These are phyloP conservation scores for Acephala macrosclerotiorum DNA, from an alignment of 2,329 filamentous ascomycete genomes.

Conservation along the genomic window DNA sequence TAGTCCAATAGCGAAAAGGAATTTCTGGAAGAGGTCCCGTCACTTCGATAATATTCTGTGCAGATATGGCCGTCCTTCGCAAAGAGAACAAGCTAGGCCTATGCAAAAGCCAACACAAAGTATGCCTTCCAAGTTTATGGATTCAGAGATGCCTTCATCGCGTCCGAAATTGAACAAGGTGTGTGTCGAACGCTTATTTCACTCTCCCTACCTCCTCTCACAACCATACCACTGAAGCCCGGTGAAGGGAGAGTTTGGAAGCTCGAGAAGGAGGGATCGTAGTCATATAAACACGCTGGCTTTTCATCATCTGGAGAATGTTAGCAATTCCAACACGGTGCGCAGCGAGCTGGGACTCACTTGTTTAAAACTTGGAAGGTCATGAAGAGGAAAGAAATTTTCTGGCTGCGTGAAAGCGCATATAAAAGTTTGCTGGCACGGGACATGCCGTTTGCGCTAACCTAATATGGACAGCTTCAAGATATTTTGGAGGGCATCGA, in stretches of 20 bases:
- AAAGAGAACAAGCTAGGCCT: constrained; percentile 8
- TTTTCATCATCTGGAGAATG: constrained; percentile 93
- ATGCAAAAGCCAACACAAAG: constrained; percentile 4
- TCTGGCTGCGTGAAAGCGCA: constrained; percentile 43
- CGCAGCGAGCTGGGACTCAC: constrained; percentile 64
- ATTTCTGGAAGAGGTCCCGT: not conserved
- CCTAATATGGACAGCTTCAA: constrained; percentile 36
- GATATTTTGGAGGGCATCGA: constrained; percentile 14
- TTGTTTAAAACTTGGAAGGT: constrained; percentile 99
- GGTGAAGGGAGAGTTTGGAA: constrained; percentile 83
- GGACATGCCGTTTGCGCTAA: constrained; percentile 33
- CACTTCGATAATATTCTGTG: not conserved
- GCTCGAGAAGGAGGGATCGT: constrained; percentile 69
- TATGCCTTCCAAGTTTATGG: constrained; percentile 61
- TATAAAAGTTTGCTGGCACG: constrained; percentile 22
- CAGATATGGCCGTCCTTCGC: not conserved
- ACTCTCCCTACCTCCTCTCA: constrained; percentile 73
- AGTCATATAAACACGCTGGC: constrained; percentile 95
- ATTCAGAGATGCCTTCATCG: constrained; percentile 97
- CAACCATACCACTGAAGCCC: constrained; percentile 89
- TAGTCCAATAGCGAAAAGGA: not conserved
- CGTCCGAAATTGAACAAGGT: constrained; percentile 98
- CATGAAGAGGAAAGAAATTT: constrained; percentile 69
- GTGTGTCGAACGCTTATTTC: constrained; percentile 99
- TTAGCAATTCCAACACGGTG: constrained; percentile 42